Percentiles rank a stretch among this genome's conserved stretches.
These are phyloP conservation scores for Pseudogymnoascus pannorum DNA, from an alignment of 2,329 filamentous ascomycete genomes.

Conservation along the genomic window DNA sequence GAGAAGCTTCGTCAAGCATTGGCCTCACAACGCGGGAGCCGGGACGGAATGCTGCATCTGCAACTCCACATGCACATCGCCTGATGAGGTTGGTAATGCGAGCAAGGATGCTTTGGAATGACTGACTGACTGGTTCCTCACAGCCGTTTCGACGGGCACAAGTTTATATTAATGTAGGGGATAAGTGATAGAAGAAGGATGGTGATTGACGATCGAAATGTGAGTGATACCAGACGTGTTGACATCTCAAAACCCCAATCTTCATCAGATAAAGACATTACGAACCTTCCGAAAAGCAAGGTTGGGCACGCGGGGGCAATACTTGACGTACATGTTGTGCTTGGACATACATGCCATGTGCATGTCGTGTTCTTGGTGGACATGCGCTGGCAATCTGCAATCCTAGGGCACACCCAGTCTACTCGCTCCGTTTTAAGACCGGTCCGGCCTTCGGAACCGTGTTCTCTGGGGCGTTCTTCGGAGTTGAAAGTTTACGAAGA, in stretches of 20 bases:
- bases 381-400: conserved; percentile 6
- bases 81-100: neutral
- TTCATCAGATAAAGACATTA: neutral
- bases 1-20: conserved; percentile 7
- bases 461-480: neutral
- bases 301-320: neutral
- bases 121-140: neutral
- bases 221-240: neutral
- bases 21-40: conserved; percentile 4
- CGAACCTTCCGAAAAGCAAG: neutral
- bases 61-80: conserved; percentile 8
- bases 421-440: neutral
- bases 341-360: conserved; percentile 5
- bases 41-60: conserved; percentile 7
- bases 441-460: neutral
- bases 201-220: neutral
- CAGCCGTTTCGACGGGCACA: conserved; percentile 7
- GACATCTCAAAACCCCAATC: conserved; percentile 3
- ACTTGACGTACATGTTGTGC: conserved; percentile 2
- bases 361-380: conserved; percentile 1
- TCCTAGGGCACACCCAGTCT: neutral
- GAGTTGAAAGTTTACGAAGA: neutral
- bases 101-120: neutral
- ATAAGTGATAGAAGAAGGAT: neutral
- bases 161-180: conserved; percentile 3